Percentiles rank a stretch among this genome's conserved stretches.
phyloP scores from a whole-genome alignment of 345 rosid genomes.

The Erucastrum elatum region DNA sequence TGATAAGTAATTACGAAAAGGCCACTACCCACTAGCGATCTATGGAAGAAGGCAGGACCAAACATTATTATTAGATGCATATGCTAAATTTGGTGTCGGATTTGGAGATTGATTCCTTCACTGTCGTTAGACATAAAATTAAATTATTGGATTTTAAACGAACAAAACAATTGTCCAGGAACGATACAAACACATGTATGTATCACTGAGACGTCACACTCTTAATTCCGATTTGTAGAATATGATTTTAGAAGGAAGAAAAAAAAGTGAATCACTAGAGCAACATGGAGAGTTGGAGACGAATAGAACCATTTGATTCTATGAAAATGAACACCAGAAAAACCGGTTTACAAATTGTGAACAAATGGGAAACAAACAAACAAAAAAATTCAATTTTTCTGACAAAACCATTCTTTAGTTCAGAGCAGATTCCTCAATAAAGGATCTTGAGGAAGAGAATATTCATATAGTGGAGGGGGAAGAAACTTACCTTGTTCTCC shows the following conservation, averaged over 20 bases:
- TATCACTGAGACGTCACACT: too few species aligned
- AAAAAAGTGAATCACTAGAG: background rate
- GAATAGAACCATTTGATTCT: background rate
- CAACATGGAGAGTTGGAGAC: background rate
- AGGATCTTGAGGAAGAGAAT: background rate
- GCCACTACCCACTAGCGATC: background rate
- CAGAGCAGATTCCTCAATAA: background rate
- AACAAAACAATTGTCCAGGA: too few species aligned
- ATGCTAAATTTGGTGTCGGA: background rate
- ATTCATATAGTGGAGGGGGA: background rate
- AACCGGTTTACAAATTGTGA: background rate
- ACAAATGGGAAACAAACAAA: background rate
- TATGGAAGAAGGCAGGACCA: background rate
- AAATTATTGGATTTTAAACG: background rate
- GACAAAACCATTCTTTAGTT: slow-evolving; percentile 7
- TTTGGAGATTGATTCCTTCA: background rate
- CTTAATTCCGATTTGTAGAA: background rate
- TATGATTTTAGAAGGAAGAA: too few species aligned
- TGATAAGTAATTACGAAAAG: background rate
- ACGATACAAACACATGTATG: too few species aligned
- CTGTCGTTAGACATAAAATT: too few species aligned
- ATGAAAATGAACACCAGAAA: background rate
- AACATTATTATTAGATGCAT: too few species aligned
- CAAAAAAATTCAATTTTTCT: background rate
- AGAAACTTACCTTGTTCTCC: slow-evolving; percentile 17